These are phyloP conservation scores for Saturnispora halmiae DNA, from an alignment of 805 yeast species.

Conservation along the genomic window DNA sequence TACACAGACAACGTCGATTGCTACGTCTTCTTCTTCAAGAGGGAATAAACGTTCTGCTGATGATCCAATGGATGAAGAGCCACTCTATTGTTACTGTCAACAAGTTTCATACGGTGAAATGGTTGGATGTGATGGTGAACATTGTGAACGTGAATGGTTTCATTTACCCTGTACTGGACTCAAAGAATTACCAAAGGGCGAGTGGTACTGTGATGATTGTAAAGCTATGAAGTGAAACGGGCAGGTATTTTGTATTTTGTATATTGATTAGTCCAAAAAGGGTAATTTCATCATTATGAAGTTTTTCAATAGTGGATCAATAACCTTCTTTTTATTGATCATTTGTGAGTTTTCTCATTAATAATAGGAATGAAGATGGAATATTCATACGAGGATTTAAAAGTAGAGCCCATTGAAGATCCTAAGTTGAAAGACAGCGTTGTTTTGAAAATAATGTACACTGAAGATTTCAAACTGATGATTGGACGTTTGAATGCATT, in stretches of 20 bases:
- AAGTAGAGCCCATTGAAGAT: conserved; percentile 13
- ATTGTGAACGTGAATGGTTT: conserved; percentile 91
- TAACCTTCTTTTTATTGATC: too few species aligned
- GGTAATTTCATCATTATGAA: neutral
- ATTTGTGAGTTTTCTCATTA: too few species aligned
- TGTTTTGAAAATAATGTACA: conserved; percentile 59
- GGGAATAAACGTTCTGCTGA: neutral
- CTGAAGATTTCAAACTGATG: conserved; percentile 55
- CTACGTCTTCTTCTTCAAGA: conserved; percentile 15
- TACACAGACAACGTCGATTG: too few species aligned
- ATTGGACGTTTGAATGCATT: conserved; percentile 57
- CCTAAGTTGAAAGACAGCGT: too few species aligned
- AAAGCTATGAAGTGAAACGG: conserved; percentile 16
- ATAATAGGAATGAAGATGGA: neutral
- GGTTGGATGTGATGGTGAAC: conserved; percentile 97
- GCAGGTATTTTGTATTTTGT: neutral
- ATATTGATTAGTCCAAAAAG: neutral
- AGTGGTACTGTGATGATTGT: conserved; percentile 75
- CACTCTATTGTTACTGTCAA: conserved; percentile 90
- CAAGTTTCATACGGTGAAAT: conserved; percentile 97
- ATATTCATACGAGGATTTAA: conserved; percentile 14
- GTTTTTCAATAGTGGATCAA: too few species aligned
- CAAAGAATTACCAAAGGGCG: conserved; percentile 76
- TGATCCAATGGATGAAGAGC: conserved; percentile 32
- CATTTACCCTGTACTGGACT: conserved; percentile 90